These are phyloP conservation scores for Phytophthora nicotianae DNA, from an alignment of 352 stramenopile species.

Conservation along the genomic window DNA sequence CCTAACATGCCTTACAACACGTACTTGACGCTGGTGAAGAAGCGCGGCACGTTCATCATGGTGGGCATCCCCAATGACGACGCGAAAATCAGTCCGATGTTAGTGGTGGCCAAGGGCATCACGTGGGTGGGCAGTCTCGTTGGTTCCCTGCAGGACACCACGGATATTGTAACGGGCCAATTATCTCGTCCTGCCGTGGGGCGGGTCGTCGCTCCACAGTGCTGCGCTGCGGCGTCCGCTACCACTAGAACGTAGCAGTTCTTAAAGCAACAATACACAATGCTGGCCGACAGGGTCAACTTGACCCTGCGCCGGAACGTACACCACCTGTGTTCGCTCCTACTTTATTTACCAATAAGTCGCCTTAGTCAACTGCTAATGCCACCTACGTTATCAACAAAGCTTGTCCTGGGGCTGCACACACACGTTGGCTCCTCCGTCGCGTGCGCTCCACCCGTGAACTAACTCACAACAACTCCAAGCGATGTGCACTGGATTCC, in stretches of 20 bases:
- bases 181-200: not conserved
- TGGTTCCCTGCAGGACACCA: no score
- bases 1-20: slow-evolving; percentile 48
- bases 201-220: not conserved
- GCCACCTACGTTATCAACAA: not conserved
- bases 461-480: no score
- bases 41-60: slow-evolving; percentile 38
- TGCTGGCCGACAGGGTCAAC: not conserved
- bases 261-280: not conserved
- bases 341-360: not conserved
- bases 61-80: slow-evolving; percentile 62
- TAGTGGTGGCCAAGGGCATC: slow-evolving; percentile 1
- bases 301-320: not conserved
- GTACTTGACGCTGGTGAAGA: slow-evolving; percentile 61
- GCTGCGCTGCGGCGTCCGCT: no score
- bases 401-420: not conserved
- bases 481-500: no score
- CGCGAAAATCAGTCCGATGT: slow-evolving; percentile 51
- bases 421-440: no score
- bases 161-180: no score
- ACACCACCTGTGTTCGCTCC: not conserved
- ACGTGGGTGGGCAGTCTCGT: slow-evolving; percentile 4
- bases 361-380: not conserved
- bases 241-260: not conserved
- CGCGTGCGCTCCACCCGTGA: no score